Base-by-base conservation (phyloP, 1,284 basidiomycete genomes). In the Neolentinus lepideus region DNA sequence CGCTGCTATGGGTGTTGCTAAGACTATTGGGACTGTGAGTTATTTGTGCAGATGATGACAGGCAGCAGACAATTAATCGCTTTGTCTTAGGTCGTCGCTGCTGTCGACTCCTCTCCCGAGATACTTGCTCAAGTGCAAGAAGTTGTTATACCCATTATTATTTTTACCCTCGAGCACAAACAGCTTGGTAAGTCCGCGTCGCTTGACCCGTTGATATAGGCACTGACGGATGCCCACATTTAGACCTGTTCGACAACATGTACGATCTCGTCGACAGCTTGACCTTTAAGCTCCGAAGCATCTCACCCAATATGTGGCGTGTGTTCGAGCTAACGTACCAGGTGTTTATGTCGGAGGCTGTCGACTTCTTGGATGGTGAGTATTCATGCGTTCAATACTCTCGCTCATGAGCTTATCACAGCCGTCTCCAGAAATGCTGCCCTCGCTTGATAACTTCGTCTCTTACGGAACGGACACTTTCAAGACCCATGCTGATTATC, bases 171-270 rank as follows among this genome's bases (percentile, higher is more conserved):
- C 50, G 86, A 92, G 68, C 77, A 81, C 63, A 85, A 85, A 66
- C 65, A 88, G 25, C 73, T 91, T 54, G 85, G 88, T 86, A 57
- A 45, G 78, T 69, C 1, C 22, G n/a, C n/a, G n/a, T n/a, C n/a
- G n/a, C n/a, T n/a, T n/a, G n/a, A n/a, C 43, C 24, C 10, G 4
- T 14, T 26, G 16, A 9, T 12, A 36, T 46, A 12, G 3, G 3
- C n/a, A 24, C 27, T 6, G 3, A 55, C 21, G 25, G 27, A 54
- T 53, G 14, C 38, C 35, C 2, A 58, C 46, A 53, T 27, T 6
- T 62, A 90, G 92, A 96, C 66, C 74, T 95, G 35, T 90, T 92
- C 66, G 92, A 94, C 70, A 90, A 92, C 66, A 84, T 90, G 75
- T 92, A 90, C 64, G 92, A 94, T 61, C 74, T 96, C 36, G 83